Evolutionary conservation across 805 yeast species (phyloP).

Genomic region (Ogataea pilisensis): DNA sequence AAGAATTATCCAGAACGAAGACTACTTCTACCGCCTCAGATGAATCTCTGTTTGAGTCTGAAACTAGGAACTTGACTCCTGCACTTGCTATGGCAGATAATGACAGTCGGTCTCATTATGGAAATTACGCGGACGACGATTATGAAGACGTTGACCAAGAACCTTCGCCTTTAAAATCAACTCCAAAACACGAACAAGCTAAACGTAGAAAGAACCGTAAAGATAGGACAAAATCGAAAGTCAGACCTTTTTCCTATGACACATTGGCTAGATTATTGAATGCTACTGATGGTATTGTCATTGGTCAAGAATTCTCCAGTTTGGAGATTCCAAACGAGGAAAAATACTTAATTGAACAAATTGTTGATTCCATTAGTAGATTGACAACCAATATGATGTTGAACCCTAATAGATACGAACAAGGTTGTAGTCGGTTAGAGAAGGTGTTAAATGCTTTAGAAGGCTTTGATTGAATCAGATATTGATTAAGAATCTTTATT

Average conservation of each 20-base stretch:
- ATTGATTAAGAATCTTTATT: background rate
- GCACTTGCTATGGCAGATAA: background rate
- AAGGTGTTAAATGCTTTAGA: constrained; percentile 83
- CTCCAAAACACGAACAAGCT: background rate
- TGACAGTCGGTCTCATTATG: background rate
- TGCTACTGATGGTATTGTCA: constrained; percentile 57
- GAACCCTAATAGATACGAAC: constrained; percentile 75
- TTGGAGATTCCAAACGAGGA: constrained; percentile 73
- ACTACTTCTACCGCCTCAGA: constrained; percentile 14
- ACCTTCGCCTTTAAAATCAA: constrained; percentile 1
- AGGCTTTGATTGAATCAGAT: constrained; percentile 49
- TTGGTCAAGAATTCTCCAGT: constrained; percentile 68
- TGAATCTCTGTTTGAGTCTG: constrained; percentile 15
- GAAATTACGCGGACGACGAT: constrained; percentile 10
- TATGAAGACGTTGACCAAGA: constrained; percentile 19
- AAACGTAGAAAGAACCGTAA: constrained; percentile 6
- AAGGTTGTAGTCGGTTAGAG: constrained; percentile 74
- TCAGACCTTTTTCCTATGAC: constrained; percentile 34
- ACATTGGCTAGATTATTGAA: constrained; percentile 49
- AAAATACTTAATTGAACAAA: constrained; percentile 73
- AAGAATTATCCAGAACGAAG: constrained; percentile 2
- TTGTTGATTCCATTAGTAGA: constrained; percentile 79
- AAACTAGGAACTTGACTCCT: constrained; percentile 1
- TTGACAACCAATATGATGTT: constrained; percentile 87
- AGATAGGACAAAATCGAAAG: constrained; percentile 20